phyloP scores from a whole-genome alignment of 2,329 filamentous ascomycete species.

The Coniochaeta pulveracea region DNA sequence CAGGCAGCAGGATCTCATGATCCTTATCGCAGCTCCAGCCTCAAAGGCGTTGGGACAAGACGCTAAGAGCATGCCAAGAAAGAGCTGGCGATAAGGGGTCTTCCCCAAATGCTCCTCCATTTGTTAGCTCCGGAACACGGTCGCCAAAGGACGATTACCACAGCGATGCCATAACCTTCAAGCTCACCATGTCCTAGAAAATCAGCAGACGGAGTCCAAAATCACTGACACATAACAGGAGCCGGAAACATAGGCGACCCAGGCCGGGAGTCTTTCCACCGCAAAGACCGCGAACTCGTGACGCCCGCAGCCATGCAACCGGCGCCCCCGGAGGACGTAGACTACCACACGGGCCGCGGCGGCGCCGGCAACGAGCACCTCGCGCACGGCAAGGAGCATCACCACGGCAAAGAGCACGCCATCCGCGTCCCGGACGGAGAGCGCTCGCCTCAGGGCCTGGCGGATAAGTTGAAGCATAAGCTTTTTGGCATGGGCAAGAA shows the following conservation, averaged over 20 bases:
- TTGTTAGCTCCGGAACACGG: too few relatives aligned
- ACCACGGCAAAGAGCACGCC: slow-evolving; percentile 17
- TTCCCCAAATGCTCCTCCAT: too few relatives aligned
- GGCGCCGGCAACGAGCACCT: slow-evolving; percentile 46
- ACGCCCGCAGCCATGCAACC: slow-evolving; percentile 39
- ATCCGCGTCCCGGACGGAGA: slow-evolving; percentile 12
- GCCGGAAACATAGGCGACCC: slow-evolving; percentile 47
- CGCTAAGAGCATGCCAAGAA: too few relatives aligned
- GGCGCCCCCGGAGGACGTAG: slow-evolving; percentile 29
- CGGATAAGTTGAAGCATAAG: slow-evolving; percentile 48
- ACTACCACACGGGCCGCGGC: slow-evolving; percentile 48
- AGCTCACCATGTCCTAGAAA: too few relatives aligned
- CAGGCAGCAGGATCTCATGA: too few relatives aligned
- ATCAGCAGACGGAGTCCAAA: too few relatives aligned
- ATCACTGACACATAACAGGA: too few relatives aligned
- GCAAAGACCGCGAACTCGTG: slow-evolving; percentile 39
- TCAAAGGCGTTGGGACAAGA: too few relatives aligned
- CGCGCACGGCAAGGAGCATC: slow-evolving; percentile 15
- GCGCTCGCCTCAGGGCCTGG: slow-evolving; percentile 28
- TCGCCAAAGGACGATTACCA: too few relatives aligned
- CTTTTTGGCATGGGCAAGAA: slow-evolving; percentile 39
- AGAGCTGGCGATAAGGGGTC: too few relatives aligned
- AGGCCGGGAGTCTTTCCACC: slow-evolving; percentile 23
- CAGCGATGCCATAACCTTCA: too few relatives aligned
- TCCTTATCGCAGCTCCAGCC: too few relatives aligned